Percentiles rank a stretch among this genome's conserved stretches.
phyloP scores from a whole-genome alignment of 805 yeast genomes.

The Suhomyces sp. region DNA sequence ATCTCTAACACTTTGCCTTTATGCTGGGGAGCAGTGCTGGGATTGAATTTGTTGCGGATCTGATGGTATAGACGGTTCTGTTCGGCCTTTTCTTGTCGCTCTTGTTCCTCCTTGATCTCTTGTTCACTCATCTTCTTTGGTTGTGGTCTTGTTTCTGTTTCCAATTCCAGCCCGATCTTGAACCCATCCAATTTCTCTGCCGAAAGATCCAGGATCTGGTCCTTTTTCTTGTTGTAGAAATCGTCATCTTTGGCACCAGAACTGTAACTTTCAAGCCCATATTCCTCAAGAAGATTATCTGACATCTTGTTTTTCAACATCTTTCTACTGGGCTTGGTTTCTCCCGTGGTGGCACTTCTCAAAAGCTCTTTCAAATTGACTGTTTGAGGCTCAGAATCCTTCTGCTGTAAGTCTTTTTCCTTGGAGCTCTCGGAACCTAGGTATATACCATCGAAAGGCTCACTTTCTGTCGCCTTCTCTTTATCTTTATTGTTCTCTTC shows the following conservation, averaged over 20 bases:
- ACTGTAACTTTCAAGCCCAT: slow-evolving; percentile 33
- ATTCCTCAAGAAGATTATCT: slow-evolving; percentile 36
- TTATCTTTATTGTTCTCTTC: slow-evolving; percentile 12
- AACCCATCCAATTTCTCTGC: slow-evolving; percentile 34
- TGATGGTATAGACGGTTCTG: slow-evolving; percentile 27
- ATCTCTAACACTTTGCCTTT: slow-evolving; percentile 30
- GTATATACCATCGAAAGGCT: slow-evolving; percentile 34
- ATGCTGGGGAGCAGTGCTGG: background rate
- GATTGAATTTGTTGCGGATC: slow-evolving; percentile 28
- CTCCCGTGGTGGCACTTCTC: background rate
- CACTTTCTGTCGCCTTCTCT: slow-evolving; percentile 8
- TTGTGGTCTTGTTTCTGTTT: slow-evolving; percentile 4
- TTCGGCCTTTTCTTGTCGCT: slow-evolving; percentile 22
- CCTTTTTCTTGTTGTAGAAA: slow-evolving; percentile 16
- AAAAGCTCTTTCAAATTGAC: background rate
- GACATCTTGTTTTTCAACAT: slow-evolving; percentile 28
- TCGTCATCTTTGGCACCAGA: slow-evolving; percentile 30
- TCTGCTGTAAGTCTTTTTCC: background rate
- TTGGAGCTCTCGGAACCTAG: slow-evolving; percentile 24
- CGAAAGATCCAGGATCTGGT: slow-evolving; percentile 12
- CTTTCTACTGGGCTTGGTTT: slow-evolving; percentile 16
- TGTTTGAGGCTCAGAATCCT: background rate
- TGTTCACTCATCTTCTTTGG: slow-evolving; percentile 22
- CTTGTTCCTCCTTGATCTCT: slow-evolving; percentile 25
- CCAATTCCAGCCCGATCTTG: slow-evolving; percentile 25